Evolutionary conservation across 208 protist genomes (phyloP), one percentile per base, ranked within the genome.

Genomic region (Crithidia expoeki): DNA sequence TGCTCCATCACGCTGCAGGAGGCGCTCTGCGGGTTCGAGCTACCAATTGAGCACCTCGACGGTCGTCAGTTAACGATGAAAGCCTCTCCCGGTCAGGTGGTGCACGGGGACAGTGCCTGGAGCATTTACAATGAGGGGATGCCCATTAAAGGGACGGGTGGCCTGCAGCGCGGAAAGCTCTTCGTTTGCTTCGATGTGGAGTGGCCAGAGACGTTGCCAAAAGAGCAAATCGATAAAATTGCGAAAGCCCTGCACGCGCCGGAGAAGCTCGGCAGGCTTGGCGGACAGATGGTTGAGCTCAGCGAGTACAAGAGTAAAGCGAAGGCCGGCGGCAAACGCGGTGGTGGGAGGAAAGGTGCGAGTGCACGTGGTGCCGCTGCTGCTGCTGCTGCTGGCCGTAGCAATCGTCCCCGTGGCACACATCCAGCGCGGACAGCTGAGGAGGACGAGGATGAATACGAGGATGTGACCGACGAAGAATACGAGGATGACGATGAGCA

Each of bases 21-120:
- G 75, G 97, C 98, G 12, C 86, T 99, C 21, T 97, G 87, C 49
- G 97, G 97, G 25, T 89, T 96, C 62, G 77, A 91, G 57, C 81
- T 98, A 56, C 75, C 81, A 2, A 49, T 98, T n/a, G 59, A 88
- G 74, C 95, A 98, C 64, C 81, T 98, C 16, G 96, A 98, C 74
- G 84, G 80, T 9, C 82, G 95, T 28, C 73, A 74, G 47, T 52
- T 98, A 11, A 51, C 87, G 21, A 68, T 98, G 17, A 85, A 81
- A 62, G 73, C 84, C 34, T 74, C 83, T 2, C 57, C 79, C 0
- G 93, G 89, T 4, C 80, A 96, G 68, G 83, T 97, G 61, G 79
- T 97, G 36, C 79, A 95, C 67, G 82, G 90, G 17, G 75, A 86
- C 40, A 74, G 73, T 19, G 82, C 89, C 21, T 94, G 87, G 84